Percentiles rank a stretch among this genome's conserved stretches.
Conservation (phyloP, 2,329 filamentous ascomycete genomes). For the Penicillium sp. region DNA sequence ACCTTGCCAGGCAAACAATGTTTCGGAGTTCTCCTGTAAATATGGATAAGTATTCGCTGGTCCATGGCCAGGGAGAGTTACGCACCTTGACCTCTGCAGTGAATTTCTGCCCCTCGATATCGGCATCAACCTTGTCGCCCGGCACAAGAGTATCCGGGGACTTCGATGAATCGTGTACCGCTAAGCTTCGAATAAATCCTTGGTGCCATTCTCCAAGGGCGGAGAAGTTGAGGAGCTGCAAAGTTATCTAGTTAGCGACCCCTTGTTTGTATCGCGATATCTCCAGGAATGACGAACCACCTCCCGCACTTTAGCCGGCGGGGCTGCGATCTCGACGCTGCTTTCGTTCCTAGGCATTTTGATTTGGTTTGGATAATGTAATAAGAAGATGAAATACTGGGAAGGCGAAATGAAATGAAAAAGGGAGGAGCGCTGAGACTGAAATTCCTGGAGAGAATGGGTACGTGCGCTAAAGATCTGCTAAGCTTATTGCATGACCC, state of each 20-base stretch:
- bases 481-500: conserved; percentile 2
- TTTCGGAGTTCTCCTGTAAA: conserved; percentile 27
- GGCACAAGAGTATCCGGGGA: conserved; percentile 11
- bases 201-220: conserved; percentile 32
- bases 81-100: conserved; percentile 23
- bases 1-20: conserved; percentile 33
- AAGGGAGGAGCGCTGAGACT: not conserved
- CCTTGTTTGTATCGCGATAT: not conserved
- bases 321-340: conserved; percentile 28
- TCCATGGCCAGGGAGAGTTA: not conserved
- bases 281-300: conserved; percentile 22
- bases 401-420: not conserved
- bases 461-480: conserved; percentile 1
- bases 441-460: not conserved
- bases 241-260: not conserved
- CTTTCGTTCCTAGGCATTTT: conserved; percentile 27
- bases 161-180: conserved; percentile 22
- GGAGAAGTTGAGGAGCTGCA: conserved; percentile 31
- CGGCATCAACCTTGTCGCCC: conserved; percentile 19
- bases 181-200: conserved; percentile 25
- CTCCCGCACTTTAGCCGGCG: conserved; percentile 32
- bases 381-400: not conserved
- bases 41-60: not conserved
- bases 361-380: not conserved
- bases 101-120: conserved; percentile 25